Evolutionary conservation across 257 asterid genomes (phyloP), one percentile per base, ranked within the genome.

Genomic region (Osmanthus fragrans): DNA sequence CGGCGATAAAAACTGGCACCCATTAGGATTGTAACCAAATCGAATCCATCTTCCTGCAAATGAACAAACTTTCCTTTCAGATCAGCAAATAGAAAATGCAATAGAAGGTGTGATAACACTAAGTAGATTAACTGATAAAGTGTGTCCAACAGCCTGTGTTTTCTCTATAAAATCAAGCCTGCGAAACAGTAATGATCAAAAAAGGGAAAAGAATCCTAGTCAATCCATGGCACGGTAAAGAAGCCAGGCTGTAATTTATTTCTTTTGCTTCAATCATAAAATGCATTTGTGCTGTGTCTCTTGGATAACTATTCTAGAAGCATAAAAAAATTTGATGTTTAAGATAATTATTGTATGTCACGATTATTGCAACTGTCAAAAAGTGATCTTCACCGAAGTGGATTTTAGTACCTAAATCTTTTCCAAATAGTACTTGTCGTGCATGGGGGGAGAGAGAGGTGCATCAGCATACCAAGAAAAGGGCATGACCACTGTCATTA

Each of bases 1-100:
- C 97, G 98, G 40, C 92, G 90, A 85, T 94, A 94, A 78, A 92
- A 89, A 80, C 92, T 79, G 70, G 94, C 76, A 40, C 85, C 91
- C 51, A 63, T 87, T 77, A 94, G 81, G 81, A 85, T 82, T 23
- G 92, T 81, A 9, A 90, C 86, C 82, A 94, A 74, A 86, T 88
- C 88, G 39, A 92, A 66, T 66, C 80, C 89, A 74, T 87, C 89
- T 77, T 94, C 97, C 98, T 94, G 94, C 77, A 79, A 16, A 77
- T 65, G 47, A 70, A 79, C 9, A 19, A 47, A 79, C 25, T 19
- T 63, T 15, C 72, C 34, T 25, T 63, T 36, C 19, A 54, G 54
- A 76, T 79, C 78, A 56, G 73, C 73, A 66, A 8, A 5, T 15
- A 64, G 21, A 78, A 72, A 47, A 37, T 36, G 30, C 23, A 54